A percentile compares a stretch with the other conserved stretches of the same genome.
Evolutionary conservation across 2,329 filamentous ascomycete species (phyloP).

Genomic region (Diatrype stigma): DNA sequence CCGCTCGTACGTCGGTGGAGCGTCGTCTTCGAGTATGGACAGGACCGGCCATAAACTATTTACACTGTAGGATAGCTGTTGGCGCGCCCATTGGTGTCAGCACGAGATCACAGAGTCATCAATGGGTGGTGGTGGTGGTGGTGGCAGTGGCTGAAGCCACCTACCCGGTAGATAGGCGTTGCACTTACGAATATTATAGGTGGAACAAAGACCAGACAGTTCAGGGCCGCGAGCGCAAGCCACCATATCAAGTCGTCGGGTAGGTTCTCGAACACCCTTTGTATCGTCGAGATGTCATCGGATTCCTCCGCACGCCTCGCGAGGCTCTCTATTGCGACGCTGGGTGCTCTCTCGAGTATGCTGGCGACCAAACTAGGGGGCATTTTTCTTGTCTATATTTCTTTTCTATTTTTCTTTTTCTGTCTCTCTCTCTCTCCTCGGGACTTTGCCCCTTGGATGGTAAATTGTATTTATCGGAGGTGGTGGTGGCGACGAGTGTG

Average conservation of each 20-base stretch:
- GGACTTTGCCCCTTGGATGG: too few relatives aligned
- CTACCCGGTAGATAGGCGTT: too few relatives aligned
- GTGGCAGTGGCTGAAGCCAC: too few relatives aligned
- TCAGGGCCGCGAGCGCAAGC: conserved; percentile 1
- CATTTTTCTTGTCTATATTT: not conserved
- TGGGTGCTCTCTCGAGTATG: not conserved
- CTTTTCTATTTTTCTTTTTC: too few relatives aligned
- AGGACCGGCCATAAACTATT: not conserved
- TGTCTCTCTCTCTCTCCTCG: too few relatives aligned
- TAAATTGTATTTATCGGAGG: too few relatives aligned
- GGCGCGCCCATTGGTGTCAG: not conserved
- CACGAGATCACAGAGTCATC: not conserved
- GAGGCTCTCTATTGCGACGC: not conserved
- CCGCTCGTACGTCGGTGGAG: not conserved
- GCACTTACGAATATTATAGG: conserved; percentile 1
- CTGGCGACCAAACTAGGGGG: not conserved
- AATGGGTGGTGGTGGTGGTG: too few relatives aligned
- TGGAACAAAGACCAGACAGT: conserved; percentile 1
- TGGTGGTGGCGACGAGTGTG: too few relatives aligned
- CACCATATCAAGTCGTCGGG: conserved; percentile 1
- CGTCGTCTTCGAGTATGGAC: not conserved
- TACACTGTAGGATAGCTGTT: not conserved
- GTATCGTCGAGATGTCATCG: not conserved
- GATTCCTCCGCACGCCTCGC: not conserved
- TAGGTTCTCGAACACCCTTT: not conserved